phyloP scores from a whole-genome alignment of 2,329 filamentous ascomycete genomes.

The Cladosporium halotolerans region DNA sequence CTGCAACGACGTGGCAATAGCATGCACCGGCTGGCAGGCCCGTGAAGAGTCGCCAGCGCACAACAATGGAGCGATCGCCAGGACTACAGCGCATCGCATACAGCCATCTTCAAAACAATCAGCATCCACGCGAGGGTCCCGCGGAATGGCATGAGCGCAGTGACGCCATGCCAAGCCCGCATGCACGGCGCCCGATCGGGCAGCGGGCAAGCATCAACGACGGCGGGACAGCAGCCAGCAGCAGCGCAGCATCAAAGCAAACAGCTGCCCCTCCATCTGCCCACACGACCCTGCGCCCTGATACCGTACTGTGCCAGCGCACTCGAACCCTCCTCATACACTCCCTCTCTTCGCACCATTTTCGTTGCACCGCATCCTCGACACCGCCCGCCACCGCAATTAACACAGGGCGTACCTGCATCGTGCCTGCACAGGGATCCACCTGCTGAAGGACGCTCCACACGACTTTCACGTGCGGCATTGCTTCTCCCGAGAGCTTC shows the following conservation, averaged over 20 bases:
- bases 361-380: neutral
- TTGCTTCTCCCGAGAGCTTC: neutral
- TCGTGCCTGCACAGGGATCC: constrained; percentile 2
- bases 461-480: neutral
- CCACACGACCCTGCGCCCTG: neutral
- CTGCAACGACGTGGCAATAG: too few relatives aligned
- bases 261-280: neutral
- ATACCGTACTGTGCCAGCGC: neutral
- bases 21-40: too few relatives aligned
- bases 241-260: neutral
- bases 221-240: too few relatives aligned
- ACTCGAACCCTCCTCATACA: neutral
- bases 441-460: neutral
- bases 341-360: neutral
- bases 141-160: neutral
- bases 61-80: too few relatives aligned
- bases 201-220: neutral
- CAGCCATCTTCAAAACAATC: too few relatives aligned
- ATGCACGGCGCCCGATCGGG: neutral
- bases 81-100: too few relatives aligned
- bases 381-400: neutral
- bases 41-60: too few relatives aligned
- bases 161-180: neutral
- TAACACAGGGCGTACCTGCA: neutral
- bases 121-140: too few relatives aligned